Percentiles rank a stretch among this genome's conserved stretches.
phyloP scores from a whole-genome alignment of 2,329 filamentous ascomycete genomes.

The Aspergillus sp. region DNA sequence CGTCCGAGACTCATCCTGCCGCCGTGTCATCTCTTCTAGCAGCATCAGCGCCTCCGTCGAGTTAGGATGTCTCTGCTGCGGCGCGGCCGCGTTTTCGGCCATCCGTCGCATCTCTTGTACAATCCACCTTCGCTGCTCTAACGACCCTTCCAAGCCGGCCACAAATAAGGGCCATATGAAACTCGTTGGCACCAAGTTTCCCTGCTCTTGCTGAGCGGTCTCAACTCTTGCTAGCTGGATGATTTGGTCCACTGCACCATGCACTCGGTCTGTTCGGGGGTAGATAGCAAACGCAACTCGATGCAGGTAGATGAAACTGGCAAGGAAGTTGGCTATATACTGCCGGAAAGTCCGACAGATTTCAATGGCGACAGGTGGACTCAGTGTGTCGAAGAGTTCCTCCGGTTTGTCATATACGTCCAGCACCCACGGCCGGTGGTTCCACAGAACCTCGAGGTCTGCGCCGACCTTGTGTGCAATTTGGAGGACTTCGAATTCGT shows the following conservation, averaged over 20 bases:
- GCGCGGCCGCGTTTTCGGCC: constrained; percentile 9
- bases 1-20: constrained; percentile 27
- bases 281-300: constrained; percentile 33
- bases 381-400: constrained; percentile 20
- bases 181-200: constrained; percentile 19
- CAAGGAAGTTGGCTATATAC: constrained; percentile 30
- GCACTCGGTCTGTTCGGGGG: constrained; percentile 30
- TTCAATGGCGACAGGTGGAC: constrained; percentile 17
- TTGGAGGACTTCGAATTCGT: constrained; percentile 34
- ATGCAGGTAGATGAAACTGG: constrained; percentile 31
- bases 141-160: constrained; percentile 26
- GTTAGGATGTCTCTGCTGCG: constrained; percentile 22
- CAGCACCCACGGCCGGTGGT: constrained; percentile 24
- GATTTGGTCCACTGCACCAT: constrained; percentile 29
- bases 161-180: constrained; percentile 32
- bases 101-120: constrained; percentile 27
- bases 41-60: constrained; percentile 24
- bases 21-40: constrained; percentile 28
- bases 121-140: constrained; percentile 27
- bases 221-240: constrained; percentile 29
- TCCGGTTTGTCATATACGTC: constrained; percentile 26
- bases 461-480: constrained; percentile 30
- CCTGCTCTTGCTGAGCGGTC: constrained; percentile 5
- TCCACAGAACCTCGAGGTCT: constrained; percentile 30
- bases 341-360: constrained; percentile 28